phyloP scores from a whole-genome alignment of 2,329 filamentous ascomycete species.

The Emericellopsis atlantica region DNA sequence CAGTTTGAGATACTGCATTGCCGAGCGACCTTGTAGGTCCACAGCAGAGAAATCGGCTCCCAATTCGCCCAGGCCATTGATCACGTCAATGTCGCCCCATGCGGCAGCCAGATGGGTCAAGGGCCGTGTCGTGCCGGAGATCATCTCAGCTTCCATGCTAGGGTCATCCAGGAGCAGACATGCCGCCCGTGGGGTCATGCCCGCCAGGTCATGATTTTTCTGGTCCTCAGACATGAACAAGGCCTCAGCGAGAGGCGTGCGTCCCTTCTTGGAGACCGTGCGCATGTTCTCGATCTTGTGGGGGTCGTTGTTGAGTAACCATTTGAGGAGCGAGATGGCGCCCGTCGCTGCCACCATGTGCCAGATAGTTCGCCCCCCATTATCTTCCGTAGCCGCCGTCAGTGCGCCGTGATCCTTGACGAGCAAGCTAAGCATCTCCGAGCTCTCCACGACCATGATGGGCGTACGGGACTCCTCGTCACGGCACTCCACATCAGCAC shows the following conservation, averaged over 20 bases:
- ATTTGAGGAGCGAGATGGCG: slow-evolving; percentile 14
- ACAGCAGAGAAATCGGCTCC: slow-evolving; percentile 2
- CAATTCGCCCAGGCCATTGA: slow-evolving; percentile 1
- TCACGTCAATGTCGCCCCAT: slow-evolving; percentile 3
- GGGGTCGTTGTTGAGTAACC: slow-evolving; percentile 12
- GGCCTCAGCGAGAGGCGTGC: slow-evolving; percentile 18
- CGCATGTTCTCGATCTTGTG: slow-evolving; percentile 13
- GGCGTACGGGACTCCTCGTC: slow-evolving; percentile 19
- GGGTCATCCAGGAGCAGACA: too few relatives aligned
- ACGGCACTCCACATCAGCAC: slow-evolving; percentile 12
- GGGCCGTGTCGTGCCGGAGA: not conserved
- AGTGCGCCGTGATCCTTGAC: slow-evolving; percentile 10
- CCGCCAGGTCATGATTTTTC: too few relatives aligned
- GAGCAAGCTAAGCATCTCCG: slow-evolving; percentile 11
- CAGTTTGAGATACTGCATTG: slow-evolving; percentile 4
- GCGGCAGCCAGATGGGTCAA: slow-evolving; percentile 1
- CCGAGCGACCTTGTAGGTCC: not conserved
- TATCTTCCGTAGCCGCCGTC: slow-evolving; percentile 15
- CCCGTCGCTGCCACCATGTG: slow-evolving; percentile 20
- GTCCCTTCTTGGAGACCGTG: slow-evolving; percentile 6
- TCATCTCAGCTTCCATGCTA: too few relatives aligned
- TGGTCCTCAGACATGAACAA: slow-evolving; percentile 8
- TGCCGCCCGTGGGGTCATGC: too few relatives aligned
- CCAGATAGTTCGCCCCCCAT: slow-evolving; percentile 21
- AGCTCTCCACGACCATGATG: slow-evolving; percentile 18